phyloP scores from a whole-genome alignment of 2,329 filamentous ascomycete genomes.

The Tolypocladium endophyticum region DNA sequence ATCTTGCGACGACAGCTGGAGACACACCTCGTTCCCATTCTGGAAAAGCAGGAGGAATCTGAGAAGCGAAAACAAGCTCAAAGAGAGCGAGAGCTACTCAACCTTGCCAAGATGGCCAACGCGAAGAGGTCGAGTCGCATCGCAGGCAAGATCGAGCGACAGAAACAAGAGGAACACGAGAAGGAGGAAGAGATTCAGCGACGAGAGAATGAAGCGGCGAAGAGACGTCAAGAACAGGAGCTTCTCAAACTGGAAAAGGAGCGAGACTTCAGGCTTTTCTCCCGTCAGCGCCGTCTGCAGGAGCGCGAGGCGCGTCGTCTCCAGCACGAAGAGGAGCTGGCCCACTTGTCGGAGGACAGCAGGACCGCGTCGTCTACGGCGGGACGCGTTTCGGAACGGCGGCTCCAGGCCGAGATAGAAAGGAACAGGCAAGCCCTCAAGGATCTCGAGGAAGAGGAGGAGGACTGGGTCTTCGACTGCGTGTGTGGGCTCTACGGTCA shows the following conservation, averaged over 20 bases:
- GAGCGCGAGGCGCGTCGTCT: slow-evolving; percentile 77
- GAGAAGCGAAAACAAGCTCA: slow-evolving; percentile 59
- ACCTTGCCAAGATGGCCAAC: slow-evolving; percentile 76
- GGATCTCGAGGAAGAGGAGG: slow-evolving; percentile 62
- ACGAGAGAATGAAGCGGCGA: slow-evolving; percentile 48
- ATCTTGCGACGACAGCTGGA: slow-evolving; percentile 60
- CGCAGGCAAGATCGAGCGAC: slow-evolving; percentile 69
- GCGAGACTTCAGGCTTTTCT: slow-evolving; percentile 69
- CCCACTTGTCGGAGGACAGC: slow-evolving; percentile 67
- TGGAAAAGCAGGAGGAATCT: slow-evolving; percentile 68
- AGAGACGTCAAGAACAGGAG: slow-evolving; percentile 56
- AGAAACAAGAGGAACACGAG: slow-evolving; percentile 60
- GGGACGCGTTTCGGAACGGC: slow-evolving; percentile 63
- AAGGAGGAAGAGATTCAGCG: slow-evolving; percentile 52
- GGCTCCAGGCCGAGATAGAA: slow-evolving; percentile 73
- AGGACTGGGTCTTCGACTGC: slow-evolving; percentile 92
- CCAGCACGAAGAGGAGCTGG: slow-evolving; percentile 75
- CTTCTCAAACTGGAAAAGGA: slow-evolving; percentile 54
- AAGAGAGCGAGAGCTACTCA: slow-evolving; percentile 69
- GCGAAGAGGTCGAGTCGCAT: slow-evolving; percentile 90
- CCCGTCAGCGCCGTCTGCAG: slow-evolving; percentile 73
- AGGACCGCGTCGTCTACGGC: slow-evolving; percentile 45
- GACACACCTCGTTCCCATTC: slow-evolving; percentile 70
- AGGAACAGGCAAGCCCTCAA: slow-evolving; percentile 67
- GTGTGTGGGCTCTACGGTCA: slow-evolving; percentile 83